Conservation (phyloP, 208 protist species). For the Novymonas esmeraldas region DNA sequence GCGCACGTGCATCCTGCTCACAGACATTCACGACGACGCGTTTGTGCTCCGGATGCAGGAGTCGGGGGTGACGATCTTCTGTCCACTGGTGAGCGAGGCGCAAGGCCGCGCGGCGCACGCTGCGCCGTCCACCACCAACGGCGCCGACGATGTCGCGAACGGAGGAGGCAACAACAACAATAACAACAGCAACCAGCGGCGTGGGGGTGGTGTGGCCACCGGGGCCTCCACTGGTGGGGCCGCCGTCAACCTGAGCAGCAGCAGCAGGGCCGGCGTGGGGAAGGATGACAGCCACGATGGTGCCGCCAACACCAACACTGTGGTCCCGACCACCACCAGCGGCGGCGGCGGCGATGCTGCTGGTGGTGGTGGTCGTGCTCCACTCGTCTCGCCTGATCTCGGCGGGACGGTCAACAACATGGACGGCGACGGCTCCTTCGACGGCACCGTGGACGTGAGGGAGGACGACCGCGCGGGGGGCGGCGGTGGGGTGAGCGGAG, state of each 20-base stretch:
- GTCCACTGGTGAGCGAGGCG: slow-evolving; percentile 44
- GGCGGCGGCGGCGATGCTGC: background rate
- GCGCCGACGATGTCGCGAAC: no score
- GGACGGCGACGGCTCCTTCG: slow-evolving; percentile 2
- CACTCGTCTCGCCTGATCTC: no score
- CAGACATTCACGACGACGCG: slow-evolving; percentile 87
- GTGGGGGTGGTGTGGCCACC: background rate
- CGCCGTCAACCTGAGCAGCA: slow-evolving; percentile 4
- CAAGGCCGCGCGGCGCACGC: slow-evolving; percentile 4
- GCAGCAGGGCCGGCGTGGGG: background rate
- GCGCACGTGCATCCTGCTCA: slow-evolving; percentile 96
- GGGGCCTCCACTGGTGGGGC: background rate
- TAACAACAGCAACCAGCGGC: slow-evolving; percentile 1
- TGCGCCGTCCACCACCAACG: no score
- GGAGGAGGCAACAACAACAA: slow-evolving; percentile 25
- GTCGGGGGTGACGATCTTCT: slow-evolving; percentile 87
- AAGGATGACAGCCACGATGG: slow-evolving; percentile 8
- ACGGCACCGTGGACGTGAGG: background rate
- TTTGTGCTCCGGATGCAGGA: slow-evolving; percentile 95
- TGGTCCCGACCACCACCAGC: background rate
- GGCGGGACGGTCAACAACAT: background rate
- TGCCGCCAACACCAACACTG: background rate
- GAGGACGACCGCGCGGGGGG: slow-evolving; percentile 5
- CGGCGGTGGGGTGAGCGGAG: background rate
- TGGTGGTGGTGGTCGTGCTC: no score